Evolutionary conservation across 2,329 filamentous ascomycete species (phyloP).

Genomic region (Botrytis tulipae): DNA sequence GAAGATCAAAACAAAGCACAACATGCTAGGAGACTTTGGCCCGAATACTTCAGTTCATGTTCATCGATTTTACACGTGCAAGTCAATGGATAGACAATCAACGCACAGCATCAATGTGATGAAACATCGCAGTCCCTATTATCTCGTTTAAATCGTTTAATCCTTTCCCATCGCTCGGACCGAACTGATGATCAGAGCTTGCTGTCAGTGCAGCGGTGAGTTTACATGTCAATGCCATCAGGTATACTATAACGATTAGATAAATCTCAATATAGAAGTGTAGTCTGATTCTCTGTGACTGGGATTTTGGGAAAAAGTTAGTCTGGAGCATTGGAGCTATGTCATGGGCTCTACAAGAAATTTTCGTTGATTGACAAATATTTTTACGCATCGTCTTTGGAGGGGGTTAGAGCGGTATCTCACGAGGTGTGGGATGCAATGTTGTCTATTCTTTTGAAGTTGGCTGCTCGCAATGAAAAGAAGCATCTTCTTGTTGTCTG

Average conservation of each 20-base stretch:
- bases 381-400: neutral
- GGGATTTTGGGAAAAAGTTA: neutral
- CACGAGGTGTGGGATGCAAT: neutral
- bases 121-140: too few species aligned
- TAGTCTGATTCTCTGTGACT: neutral
- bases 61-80: neutral
- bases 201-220: neutral
- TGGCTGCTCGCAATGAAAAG: neutral
- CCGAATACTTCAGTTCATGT: neutral
- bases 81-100: neutral
- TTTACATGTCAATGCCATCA: neutral
- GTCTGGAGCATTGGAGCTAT: neutral
- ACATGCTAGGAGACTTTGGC: neutral
- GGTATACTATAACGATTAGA: too few species aligned
- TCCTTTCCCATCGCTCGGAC: neutral
- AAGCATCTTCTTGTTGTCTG: neutral
- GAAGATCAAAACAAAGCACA: neutral
- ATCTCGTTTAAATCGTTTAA: neutral
- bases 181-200: neutral
- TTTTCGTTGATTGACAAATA: neutral
- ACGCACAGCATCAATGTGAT: neutral
- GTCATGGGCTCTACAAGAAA: neutral
- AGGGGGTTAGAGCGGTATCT: neutral
- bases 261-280: neutral
- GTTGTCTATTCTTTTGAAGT: neutral